Evolutionary conservation across 75 land plant genomes (phyloP).

Genomic region (Sequoiadendron giganteum): DNA sequence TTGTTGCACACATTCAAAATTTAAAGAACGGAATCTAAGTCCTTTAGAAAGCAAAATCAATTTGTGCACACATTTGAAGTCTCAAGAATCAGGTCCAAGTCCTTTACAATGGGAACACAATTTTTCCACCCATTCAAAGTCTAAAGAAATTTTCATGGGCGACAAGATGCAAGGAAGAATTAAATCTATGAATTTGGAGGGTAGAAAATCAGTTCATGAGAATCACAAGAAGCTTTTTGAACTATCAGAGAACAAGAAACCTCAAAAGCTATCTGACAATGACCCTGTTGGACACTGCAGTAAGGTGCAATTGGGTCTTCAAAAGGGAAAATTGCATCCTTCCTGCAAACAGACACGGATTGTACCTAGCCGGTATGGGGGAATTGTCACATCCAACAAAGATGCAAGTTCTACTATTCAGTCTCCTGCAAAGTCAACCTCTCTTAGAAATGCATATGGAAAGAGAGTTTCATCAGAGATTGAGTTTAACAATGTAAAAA

Average conservation of each 20-base stretch:
- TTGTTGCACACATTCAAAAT: neutral
- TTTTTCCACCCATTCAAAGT: neutral
- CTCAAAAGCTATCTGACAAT: neutral
- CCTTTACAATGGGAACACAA: no score
- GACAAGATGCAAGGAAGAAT: neutral
- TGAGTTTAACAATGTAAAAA: neutral
- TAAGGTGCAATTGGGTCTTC: neutral
- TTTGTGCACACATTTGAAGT: neutral
- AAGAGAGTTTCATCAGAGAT: neutral
- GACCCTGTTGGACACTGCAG: neutral
- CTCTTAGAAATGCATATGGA: neutral
- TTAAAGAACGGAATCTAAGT: neutral
- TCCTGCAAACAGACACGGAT: neutral
- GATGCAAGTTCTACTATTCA: conserved; percentile 5
- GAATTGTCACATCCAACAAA: neutral
- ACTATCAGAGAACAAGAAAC: neutral
- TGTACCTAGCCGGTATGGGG: neutral
- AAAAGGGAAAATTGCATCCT: neutral
- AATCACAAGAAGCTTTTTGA: neutral
- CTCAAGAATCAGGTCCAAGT: neutral
- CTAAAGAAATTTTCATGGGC: neutral
- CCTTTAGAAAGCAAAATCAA: neutral
- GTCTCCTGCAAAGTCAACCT: neutral
- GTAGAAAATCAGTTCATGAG: neutral
- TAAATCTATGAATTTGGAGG: neutral